Evolutionary conservation across 225 moss, liverwort and hornwort genomes (phyloP).

Genomic region (Rhytidiadelphus loreus): DNA sequence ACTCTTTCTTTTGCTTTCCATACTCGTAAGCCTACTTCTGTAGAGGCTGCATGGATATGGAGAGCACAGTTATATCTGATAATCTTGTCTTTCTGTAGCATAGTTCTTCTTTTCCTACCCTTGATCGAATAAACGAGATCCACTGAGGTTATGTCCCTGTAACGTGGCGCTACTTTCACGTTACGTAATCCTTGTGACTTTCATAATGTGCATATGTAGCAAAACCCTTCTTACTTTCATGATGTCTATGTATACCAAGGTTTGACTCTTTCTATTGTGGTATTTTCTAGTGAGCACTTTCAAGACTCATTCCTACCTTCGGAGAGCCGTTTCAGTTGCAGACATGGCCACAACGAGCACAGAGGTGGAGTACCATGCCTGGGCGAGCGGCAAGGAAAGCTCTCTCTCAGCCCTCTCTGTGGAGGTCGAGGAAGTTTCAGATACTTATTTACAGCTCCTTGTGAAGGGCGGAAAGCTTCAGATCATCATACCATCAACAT

Average conservation of each 20-base stretch:
- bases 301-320: neutral
- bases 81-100: neutral
- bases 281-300: neutral
- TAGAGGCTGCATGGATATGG: neutral
- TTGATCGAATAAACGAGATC: neutral
- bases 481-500: constrained; percentile 27
- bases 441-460: constrained; percentile 23
- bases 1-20: neutral
- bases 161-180: neutral
- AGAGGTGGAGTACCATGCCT: constrained; percentile 1
- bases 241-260: neutral
- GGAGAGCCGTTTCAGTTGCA: neutral
- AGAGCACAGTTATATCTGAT: neutral
- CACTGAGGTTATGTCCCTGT: neutral
- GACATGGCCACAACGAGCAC: neutral
- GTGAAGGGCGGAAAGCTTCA: constrained; percentile 23
- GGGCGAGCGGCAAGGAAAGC: constrained; percentile 14
- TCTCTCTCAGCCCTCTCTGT: neutral
- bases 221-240: neutral
- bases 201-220: neutral
- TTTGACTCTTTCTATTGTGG: neutral
- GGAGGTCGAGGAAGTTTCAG: constrained; percentile 14
- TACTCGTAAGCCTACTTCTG: neutral
- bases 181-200: neutral
- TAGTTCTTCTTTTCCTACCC: neutral